These are phyloP conservation scores for Primulina eburnea DNA, from an alignment of 257 asterid genomes.

Conservation along the genomic window DNA sequence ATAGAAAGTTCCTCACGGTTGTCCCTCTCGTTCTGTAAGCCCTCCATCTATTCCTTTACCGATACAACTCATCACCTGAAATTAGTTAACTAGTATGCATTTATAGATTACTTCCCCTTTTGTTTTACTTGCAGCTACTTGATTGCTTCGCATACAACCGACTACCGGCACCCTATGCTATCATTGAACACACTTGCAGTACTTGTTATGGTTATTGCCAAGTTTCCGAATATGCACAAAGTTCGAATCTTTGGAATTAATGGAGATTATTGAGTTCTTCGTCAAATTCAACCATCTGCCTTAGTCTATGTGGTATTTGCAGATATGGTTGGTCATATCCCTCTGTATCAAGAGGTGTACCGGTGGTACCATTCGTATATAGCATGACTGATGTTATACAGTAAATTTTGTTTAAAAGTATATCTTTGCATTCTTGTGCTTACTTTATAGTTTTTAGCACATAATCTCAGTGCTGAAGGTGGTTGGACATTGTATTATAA, in stretches of 20 bases:
- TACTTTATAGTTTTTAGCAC: not conserved
- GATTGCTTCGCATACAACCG: conserved; percentile 63
- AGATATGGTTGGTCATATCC: not conserved
- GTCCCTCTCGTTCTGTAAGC: conserved; percentile 67
- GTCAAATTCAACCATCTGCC: not conserved
- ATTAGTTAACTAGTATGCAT: not conserved
- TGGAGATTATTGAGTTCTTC: conserved; percentile 37
- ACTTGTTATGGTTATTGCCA: conserved; percentile 51
- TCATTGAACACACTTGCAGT: conserved; percentile 54
- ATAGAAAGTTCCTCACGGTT: conserved; percentile 59
- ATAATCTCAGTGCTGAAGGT: not conserved
- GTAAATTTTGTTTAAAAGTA: not conserved
- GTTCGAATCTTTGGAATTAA: conserved; percentile 63
- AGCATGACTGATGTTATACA: not conserved
- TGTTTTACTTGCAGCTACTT: conserved; percentile 41
- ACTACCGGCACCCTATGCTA: conserved; percentile 58
- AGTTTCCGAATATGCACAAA: conserved; percentile 67
- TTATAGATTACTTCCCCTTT: not conserved
- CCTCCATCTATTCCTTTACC: not conserved
- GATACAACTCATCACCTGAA: not conserved
- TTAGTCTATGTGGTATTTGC: not conserved
- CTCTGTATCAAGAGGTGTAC: not conserved
- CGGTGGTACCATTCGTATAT: not conserved
- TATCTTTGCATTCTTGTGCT: not conserved
- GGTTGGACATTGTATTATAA: not conserved